phyloP scores from a whole-genome alignment of 495 filamentous ascomycete species.

The Aspergillus mulundensis region DNA sequence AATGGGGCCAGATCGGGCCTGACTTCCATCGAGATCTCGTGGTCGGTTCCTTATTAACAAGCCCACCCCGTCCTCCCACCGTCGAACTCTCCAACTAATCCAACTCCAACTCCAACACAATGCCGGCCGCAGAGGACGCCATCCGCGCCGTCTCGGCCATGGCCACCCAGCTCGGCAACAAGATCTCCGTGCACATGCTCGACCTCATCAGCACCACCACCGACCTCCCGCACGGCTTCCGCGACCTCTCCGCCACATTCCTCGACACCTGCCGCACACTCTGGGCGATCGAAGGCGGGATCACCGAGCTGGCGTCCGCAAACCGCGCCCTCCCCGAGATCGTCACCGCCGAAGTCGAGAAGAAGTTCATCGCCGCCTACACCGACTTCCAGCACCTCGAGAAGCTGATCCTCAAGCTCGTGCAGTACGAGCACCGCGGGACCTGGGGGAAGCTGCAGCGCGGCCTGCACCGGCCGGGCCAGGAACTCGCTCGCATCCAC shows the following conservation, averaged over 20 bases:
- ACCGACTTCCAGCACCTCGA: constrained; percentile 48
- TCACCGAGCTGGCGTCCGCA: constrained; percentile 34
- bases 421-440: constrained; percentile 45
- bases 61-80: no score
- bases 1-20: no score
- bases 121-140: constrained; percentile 18
- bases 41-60: no score
- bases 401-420: constrained; percentile 43
- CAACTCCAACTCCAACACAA: no score
- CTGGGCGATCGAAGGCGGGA: constrained; percentile 49
- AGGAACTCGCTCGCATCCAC: constrained; percentile 22
- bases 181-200: constrained; percentile 52
- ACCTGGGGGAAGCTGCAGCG: constrained; percentile 45
- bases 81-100: no score
- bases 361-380: constrained; percentile 42
- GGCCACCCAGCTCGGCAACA: constrained; percentile 38
- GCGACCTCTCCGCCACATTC: constrained; percentile 47
- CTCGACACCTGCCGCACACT: constrained; percentile 49
- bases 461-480: constrained; percentile 38
- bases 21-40: no score
- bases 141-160: constrained; percentile 22
- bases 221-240: constrained; percentile 40
- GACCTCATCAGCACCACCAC: constrained; percentile 46
- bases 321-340: constrained; percentile 41
- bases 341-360: constrained; percentile 46